A percentile compares a stretch with the other conserved stretches of the same genome.
Evolutionary conservation across 192 early-diverging fungal species (phyloP).

Genomic region (Podila minutissima): DNA sequence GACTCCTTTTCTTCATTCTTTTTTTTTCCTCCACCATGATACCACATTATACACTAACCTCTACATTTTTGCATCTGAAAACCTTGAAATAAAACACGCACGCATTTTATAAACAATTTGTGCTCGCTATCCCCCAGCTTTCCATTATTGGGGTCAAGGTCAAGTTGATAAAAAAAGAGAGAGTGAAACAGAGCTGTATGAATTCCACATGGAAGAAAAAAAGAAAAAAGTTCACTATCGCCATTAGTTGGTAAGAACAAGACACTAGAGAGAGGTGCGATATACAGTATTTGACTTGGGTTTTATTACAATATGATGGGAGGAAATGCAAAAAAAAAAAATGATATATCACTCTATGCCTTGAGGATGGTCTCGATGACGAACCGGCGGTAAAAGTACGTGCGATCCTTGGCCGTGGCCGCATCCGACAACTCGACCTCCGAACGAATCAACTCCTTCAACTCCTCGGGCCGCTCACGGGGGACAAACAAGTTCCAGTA

Average conservation of each 20-base stretch:
- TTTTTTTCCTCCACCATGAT: background rate
- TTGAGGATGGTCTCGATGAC: conserved; percentile 48
- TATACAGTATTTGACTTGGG: too few species aligned
- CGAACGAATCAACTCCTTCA: conserved; percentile 37
- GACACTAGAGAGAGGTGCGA: too few species aligned
- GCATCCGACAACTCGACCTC: conserved; percentile 40
- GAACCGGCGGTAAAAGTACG: conserved; percentile 51
- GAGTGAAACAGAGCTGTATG: too few species aligned
- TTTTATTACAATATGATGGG: too few species aligned
- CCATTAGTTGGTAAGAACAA: too few species aligned
- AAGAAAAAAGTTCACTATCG: too few species aligned
- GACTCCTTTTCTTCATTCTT: background rate
- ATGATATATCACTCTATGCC: background rate
- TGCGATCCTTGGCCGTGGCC: conserved; percentile 45
- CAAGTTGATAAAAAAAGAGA: too few species aligned
- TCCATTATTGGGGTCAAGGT: too few species aligned
- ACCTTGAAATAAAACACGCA: background rate
- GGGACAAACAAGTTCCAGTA: conserved; percentile 54
- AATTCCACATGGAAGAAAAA: too few species aligned
- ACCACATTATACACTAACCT: background rate
- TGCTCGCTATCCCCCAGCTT: too few species aligned
- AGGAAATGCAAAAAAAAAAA: background rate
- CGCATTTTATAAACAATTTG: too few species aligned
- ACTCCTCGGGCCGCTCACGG: conserved; percentile 37
- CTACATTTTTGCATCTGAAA: background rate